Percentiles rank a stretch among this genome's conserved stretches.
These are phyloP conservation scores for Cyanidium caldarium DNA, from an alignment of 23 red algal genomes.

Conservation along the genomic window DNA sequence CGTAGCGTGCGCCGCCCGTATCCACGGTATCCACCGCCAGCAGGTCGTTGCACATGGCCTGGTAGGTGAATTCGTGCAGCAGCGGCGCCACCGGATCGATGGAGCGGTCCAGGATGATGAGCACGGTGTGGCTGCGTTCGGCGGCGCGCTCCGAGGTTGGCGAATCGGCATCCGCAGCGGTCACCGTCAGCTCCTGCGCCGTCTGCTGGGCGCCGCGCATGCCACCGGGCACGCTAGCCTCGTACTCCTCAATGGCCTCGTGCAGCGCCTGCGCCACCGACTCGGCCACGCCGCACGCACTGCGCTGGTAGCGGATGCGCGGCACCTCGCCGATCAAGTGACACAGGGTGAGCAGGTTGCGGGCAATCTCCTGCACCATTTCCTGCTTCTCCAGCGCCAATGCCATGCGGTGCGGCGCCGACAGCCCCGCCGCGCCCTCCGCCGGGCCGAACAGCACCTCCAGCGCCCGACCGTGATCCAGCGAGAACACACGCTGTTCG, in stretches of 20 bases:
- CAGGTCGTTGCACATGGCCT: conserved; percentile 89
- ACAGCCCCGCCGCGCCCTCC: conserved; percentile 18
- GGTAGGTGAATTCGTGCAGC: conserved; percentile 83
- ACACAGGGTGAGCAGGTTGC: conserved; percentile 4
- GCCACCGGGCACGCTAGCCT: neutral
- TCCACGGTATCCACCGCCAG: conserved; percentile 41
- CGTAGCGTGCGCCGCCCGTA: conserved; percentile 41
- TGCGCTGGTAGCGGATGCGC: neutral
- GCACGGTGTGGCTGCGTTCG: conserved; percentile 8
- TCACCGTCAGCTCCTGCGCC: neutral
- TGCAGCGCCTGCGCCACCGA: conserved; percentile 24
- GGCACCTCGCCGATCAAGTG: neutral
- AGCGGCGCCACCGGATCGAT: conserved; percentile 52
- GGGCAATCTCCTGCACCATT: neutral
- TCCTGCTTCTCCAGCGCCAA: neutral
- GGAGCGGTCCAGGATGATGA: conserved; percentile 66
- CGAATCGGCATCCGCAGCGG: neutral
- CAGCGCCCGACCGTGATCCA: conserved; percentile 24
- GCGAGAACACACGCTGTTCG: conserved; percentile 51
- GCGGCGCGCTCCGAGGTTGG: neutral
- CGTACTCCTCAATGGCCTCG: neutral
- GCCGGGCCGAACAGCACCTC: conserved; percentile 28
- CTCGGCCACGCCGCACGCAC: conserved; percentile 2
- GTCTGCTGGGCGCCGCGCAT: conserved; percentile 13
- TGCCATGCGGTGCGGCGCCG: conserved; percentile 11